phyloP scores from a whole-genome alignment of 169 alveolate genomes.

The Plasmodium malariae region DNA sequence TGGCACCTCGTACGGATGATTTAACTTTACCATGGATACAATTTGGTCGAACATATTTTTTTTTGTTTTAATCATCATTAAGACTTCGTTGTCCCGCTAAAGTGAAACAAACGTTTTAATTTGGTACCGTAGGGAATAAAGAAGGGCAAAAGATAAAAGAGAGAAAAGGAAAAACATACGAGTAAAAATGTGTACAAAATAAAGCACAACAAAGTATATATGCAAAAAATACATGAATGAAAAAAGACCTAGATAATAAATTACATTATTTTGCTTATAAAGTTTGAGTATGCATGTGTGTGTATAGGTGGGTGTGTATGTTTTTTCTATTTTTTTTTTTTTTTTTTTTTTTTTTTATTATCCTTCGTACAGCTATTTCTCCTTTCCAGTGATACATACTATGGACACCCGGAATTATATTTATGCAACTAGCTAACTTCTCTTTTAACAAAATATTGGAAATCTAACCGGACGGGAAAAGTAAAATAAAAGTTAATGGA shows the following conservation, averaged over 20 bases:
- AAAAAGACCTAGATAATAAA: not conserved
- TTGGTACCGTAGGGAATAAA: not conserved
- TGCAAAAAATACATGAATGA: not conserved
- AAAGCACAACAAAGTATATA: not conserved
- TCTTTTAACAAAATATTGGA: conserved; percentile 54
- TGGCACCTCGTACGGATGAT: conserved; percentile 76
- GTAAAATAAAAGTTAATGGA: not conserved
- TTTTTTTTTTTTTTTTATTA: not conserved
- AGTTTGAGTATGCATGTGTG: not conserved
- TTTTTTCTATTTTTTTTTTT: no score
- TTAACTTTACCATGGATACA: conserved; percentile 36
- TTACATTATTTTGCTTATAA: no score
- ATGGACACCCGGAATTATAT: conserved; percentile 53
- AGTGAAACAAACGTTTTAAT: not conserved
- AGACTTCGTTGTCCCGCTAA: conserved; percentile 67
- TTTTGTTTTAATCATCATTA: conserved; percentile 76
- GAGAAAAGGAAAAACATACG: not conserved
- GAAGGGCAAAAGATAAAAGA: not conserved
- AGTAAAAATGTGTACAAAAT: not conserved
- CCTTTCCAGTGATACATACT: conserved; percentile 76
- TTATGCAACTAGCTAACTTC: conserved; percentile 56
- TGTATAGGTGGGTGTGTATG: not conserved
- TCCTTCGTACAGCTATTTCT: conserved; percentile 55
- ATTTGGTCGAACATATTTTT: conserved; percentile 49
- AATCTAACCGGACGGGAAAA: conserved; percentile 2